phyloP scores from a whole-genome alignment of 306 rosid species.

The Quercus cerris region DNA sequence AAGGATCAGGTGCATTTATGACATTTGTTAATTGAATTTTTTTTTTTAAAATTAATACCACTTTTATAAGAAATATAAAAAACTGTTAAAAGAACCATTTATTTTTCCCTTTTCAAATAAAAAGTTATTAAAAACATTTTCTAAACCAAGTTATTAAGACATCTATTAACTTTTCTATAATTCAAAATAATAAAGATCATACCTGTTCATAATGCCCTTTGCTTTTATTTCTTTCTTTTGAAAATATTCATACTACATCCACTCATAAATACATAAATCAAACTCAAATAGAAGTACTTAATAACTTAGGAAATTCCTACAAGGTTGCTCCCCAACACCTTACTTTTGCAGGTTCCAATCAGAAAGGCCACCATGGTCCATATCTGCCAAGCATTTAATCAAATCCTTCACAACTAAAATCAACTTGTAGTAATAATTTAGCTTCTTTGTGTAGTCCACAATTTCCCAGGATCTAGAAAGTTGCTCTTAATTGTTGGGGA shows the following conservation, averaged over 20 bases:
- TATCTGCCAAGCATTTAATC: background rate
- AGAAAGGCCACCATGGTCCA: background rate
- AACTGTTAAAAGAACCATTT: too few relatives aligned
- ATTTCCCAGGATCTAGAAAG: background rate
- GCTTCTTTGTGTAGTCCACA: background rate
- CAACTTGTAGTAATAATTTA: background rate
- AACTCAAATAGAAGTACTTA: background rate
- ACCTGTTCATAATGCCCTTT: background rate
- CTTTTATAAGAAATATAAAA: too few relatives aligned
- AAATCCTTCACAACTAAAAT: background rate
- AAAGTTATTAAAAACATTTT: too few relatives aligned
- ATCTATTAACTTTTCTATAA: too few relatives aligned
- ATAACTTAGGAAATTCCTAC: background rate
- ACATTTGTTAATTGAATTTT: too few relatives aligned
- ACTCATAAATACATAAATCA: background rate
- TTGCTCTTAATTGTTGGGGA: background rate
- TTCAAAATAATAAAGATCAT: too few relatives aligned
- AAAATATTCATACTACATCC: background rate
- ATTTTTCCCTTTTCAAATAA: too few relatives aligned
- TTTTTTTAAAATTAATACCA: fast-evolving
- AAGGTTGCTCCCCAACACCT: background rate
- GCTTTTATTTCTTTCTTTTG: background rate
- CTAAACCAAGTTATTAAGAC: too few relatives aligned
- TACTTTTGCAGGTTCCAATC: background rate
- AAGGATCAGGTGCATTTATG: too few relatives aligned